Evolutionary conservation across 2,329 filamentous ascomycete species (phyloP).

Genomic region (Xylariaceae sp.): DNA sequence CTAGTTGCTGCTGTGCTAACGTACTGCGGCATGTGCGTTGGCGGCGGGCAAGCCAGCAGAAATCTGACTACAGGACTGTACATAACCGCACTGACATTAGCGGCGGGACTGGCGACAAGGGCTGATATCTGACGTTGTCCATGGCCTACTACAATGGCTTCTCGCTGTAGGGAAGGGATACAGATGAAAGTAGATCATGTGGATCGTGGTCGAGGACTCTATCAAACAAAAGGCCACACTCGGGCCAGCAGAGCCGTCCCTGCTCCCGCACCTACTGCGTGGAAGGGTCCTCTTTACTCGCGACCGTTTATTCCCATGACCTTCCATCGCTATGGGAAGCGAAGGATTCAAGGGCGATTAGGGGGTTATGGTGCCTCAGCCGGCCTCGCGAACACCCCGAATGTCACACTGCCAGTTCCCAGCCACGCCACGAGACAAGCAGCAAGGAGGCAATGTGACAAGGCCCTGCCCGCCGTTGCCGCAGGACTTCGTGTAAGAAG

Average conservation of each 20-base stretch:
- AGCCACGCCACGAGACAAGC: slow-evolving; percentile 19
- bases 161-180: no score
- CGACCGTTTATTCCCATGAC: no score
- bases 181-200: slow-evolving; percentile 3
- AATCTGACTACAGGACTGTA: slow-evolving; percentile 26
- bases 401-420: slow-evolving; percentile 15
- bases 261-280: slow-evolving; percentile 7
- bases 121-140: neutral
- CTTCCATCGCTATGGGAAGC: neutral
- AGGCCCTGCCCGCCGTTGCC: slow-evolving; percentile 4
- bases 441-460: slow-evolving; percentile 10
- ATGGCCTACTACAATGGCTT: no score
- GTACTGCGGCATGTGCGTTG: slow-evolving; percentile 17
- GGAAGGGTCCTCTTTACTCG: slow-evolving; percentile 3
- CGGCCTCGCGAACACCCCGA: slow-evolving; percentile 16
- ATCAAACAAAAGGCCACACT: slow-evolving; percentile 24
- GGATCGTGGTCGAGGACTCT: slow-evolving; percentile 20
- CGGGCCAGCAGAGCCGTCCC: slow-evolving; percentile 1
- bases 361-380: slow-evolving; percentile 4
- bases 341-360: no score
- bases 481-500: slow-evolving; percentile 13
- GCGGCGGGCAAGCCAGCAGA: slow-evolving; percentile 19
- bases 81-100: slow-evolving; percentile 32
- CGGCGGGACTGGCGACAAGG: slow-evolving; percentile 12
- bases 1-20: slow-evolving; percentile 22